phyloP scores from a whole-genome alignment of 1,284 basidiomycete genomes.

The Calocybe gambosa region DNA sequence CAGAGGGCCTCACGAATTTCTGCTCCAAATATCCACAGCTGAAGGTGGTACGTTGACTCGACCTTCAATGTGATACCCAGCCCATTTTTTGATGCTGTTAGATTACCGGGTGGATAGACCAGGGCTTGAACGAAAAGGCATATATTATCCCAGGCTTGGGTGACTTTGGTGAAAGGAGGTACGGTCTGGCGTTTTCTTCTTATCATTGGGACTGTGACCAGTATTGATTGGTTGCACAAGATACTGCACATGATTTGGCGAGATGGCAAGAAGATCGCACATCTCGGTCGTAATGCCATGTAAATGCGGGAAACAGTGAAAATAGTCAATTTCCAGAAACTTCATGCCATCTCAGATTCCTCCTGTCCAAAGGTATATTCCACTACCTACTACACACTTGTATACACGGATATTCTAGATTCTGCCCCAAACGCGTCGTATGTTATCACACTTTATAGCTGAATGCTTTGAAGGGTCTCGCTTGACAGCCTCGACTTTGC shows the following conservation, averaged over 20 bases:
- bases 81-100: conserved; percentile 21
- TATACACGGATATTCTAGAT: too few species aligned
- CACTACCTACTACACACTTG: too few species aligned
- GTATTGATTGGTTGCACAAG: conserved; percentile 5
- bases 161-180: conserved; percentile 89
- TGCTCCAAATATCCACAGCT: conserved; percentile 75
- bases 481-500: too few species aligned
- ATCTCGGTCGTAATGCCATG: background rate
- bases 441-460: too few species aligned
- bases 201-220: background rate
- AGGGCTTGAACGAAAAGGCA: conserved; percentile 87
- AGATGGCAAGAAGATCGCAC: too few species aligned
- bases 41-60: conserved; percentile 60
- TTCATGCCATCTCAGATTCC: too few species aligned
- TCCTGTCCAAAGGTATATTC: too few species aligned
- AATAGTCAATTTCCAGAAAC: too few species aligned
- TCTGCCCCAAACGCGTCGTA: too few species aligned
- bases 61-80: background rate
- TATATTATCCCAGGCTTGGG: conserved; percentile 88
- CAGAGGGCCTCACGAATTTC: conserved; percentile 86
- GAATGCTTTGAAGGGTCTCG: too few species aligned
- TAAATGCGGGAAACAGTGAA: too few species aligned
- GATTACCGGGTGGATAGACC: conserved; percentile 97
- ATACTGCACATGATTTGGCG: conserved; percentile 13
- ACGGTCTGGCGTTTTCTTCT: background rate